Percentiles rank a stretch among this genome's conserved stretches.
Evolutionary conservation across 169 alveolate genomes (phyloP).

Genomic region (Babesia divergens): DNA sequence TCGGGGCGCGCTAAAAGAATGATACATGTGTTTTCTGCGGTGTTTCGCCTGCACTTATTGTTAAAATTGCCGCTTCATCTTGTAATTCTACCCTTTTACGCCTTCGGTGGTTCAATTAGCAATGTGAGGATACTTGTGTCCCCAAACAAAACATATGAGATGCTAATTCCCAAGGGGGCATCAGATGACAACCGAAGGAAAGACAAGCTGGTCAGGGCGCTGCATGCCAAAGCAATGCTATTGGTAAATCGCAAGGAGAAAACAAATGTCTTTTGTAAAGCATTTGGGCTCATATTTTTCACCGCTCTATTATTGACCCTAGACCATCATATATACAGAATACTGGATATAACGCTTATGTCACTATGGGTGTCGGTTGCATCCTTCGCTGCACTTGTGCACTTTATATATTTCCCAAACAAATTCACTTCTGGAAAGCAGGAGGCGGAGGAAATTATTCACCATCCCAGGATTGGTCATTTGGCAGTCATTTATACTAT

Average conservation of each 20-base stretch:
- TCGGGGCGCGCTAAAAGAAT: background rate
- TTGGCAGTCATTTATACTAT: background rate
- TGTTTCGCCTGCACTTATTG: background rate
- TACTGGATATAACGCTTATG: background rate
- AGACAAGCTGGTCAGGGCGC: background rate
- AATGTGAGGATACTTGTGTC: background rate
- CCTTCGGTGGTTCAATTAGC: constrained; percentile 1
- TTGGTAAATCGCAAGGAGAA: background rate
- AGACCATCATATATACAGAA: background rate
- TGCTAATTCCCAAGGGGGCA: background rate
- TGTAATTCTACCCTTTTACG: background rate
- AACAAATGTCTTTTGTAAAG: background rate
- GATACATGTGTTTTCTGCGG: background rate
- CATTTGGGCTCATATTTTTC: background rate
- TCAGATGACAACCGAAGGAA: background rate
- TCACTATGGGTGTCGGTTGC: background rate
- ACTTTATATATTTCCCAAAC: constrained; percentile 10
- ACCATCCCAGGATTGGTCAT: background rate
- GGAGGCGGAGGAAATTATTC: background rate
- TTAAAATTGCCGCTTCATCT: background rate
- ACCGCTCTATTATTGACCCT: constrained; percentile 26
- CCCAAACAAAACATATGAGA: background rate
- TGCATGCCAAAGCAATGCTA: constrained; percentile 1
- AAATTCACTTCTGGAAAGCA: background rate
- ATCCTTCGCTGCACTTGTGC: constrained; percentile 20